A percentile compares a stretch with the other conserved stretches of the same genome.
These are phyloP conservation scores for Colletotrichum karsti DNA, from an alignment of 2,329 filamentous ascomycete species.

Conservation along the genomic window DNA sequence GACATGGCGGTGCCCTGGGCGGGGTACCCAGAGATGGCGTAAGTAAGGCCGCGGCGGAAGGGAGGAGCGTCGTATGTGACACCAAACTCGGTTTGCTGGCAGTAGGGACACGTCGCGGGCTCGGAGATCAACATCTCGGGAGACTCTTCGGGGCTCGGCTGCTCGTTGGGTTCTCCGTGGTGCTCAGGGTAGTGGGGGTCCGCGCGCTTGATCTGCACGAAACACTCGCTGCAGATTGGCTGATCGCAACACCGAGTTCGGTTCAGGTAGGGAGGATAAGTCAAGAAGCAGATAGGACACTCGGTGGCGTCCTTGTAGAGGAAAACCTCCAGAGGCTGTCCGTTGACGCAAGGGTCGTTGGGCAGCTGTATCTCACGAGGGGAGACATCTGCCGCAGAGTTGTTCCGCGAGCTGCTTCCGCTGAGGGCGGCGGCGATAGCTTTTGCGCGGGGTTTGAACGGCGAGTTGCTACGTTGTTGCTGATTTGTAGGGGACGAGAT, in stretches of 20 bases:
- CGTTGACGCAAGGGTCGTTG: conserved; percentile 88
- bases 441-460: conserved; percentile 86
- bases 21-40: conserved; percentile 64
- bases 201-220: conserved; percentile 96
- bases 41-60: conserved; percentile 84
- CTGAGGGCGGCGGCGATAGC: conserved; percentile 85
- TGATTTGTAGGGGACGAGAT: conserved; percentile 60
- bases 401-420: conserved; percentile 76
- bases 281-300: conserved; percentile 96
- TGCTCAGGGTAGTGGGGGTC: conserved; percentile 92
- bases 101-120: conserved; percentile 92
- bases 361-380: conserved; percentile 84
- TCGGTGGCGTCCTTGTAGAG: conserved; percentile 91
- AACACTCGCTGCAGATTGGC: conserved; percentile 96
- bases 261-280: conserved; percentile 94
- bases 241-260: conserved; percentile 95
- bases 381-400: conserved; percentile 74
- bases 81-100: conserved; percentile 92
- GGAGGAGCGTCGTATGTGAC: conserved; percentile 93
- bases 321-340: conserved; percentile 91
- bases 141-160: conserved; percentile 53
- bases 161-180: conserved; percentile 53
- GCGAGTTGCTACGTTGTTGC: conserved; percentile 58
- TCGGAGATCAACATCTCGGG: conserved; percentile 84
- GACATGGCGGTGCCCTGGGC: conserved; percentile 79